A percentile compares a stretch with the other conserved stretches of the same genome.
These are phyloP conservation scores for Malus hybrid DNA, from an alignment of 331 rosid species.

Conservation along the genomic window DNA sequence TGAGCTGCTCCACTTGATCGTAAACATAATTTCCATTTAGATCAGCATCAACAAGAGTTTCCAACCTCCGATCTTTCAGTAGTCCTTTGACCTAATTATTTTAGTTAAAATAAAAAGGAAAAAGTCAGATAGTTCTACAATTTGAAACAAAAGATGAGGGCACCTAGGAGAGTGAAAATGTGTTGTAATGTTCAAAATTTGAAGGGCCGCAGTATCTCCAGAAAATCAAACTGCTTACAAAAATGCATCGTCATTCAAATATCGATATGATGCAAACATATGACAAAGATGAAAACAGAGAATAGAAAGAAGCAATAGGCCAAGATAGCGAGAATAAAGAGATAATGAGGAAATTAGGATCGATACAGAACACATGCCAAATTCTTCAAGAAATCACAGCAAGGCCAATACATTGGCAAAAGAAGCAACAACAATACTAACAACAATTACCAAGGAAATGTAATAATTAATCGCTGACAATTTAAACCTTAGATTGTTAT, in stretches of 20 bases:
- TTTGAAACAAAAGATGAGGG: not conserved
- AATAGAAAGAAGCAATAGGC: not conserved
- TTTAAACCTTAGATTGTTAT: too few relatives aligned
- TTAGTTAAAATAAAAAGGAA: not conserved
- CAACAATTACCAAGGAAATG: not conserved
- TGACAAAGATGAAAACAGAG: not conserved
- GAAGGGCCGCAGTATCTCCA: not conserved
- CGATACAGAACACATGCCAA: not conserved
- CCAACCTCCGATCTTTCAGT: conserved; percentile 69
- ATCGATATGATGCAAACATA: not conserved
- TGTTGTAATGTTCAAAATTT: not conserved
- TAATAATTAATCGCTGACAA: not conserved
- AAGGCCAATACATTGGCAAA: not conserved
- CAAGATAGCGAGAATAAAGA: not conserved
- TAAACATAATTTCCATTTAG: conserved; percentile 55
- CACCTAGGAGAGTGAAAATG: not conserved
- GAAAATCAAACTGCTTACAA: not conserved
- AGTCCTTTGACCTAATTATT: conserved; percentile 75
- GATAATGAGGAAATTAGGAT: not conserved
- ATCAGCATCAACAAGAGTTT: conserved; percentile 72
- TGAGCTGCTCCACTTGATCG: conserved; percentile 65
- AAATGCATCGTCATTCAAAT: not conserved
- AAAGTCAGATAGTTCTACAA: conserved; percentile 15
- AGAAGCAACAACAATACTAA: not conserved
- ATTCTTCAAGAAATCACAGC: not conserved